Evolutionary conservation across 257 asterid genomes (phyloP).

Genomic region (Nicotiana attenuata): DNA sequence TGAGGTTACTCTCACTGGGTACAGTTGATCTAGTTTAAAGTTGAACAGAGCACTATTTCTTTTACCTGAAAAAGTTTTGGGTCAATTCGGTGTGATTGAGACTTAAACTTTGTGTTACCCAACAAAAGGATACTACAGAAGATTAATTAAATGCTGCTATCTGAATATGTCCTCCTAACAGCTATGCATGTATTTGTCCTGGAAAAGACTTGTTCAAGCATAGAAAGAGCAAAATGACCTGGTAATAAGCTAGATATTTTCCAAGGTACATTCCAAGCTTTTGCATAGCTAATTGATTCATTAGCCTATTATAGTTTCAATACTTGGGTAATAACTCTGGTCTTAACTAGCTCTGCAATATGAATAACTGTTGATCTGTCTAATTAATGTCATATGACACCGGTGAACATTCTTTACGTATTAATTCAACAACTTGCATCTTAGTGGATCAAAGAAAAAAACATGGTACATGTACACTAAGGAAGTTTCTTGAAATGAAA

Average conservation of each 20-base stretch:
- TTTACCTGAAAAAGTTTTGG: not conserved
- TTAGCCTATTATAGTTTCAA: not conserved
- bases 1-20: not conserved
- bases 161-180: not conserved
- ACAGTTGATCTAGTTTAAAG: not conserved
- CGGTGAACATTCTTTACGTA: not conserved
- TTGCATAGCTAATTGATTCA: not conserved
- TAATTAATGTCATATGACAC: not conserved
- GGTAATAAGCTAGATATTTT: not conserved
- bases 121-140: not conserved
- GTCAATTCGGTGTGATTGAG: not conserved
- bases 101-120: not conserved
- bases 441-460: not conserved
- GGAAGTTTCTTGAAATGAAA: not conserved
- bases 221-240: not conserved
- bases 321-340: not conserved
- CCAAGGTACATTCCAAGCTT: not conserved
- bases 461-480: not conserved
- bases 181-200: not conserved
- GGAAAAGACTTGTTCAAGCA: not conserved
- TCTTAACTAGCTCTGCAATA: not conserved
- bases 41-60: not conserved
- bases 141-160: not conserved
- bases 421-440: not conserved
- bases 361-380: not conserved